These are phyloP conservation scores for Ceriops decandra DNA, from an alignment of 345 rosid species.

Conservation along the genomic window DNA sequence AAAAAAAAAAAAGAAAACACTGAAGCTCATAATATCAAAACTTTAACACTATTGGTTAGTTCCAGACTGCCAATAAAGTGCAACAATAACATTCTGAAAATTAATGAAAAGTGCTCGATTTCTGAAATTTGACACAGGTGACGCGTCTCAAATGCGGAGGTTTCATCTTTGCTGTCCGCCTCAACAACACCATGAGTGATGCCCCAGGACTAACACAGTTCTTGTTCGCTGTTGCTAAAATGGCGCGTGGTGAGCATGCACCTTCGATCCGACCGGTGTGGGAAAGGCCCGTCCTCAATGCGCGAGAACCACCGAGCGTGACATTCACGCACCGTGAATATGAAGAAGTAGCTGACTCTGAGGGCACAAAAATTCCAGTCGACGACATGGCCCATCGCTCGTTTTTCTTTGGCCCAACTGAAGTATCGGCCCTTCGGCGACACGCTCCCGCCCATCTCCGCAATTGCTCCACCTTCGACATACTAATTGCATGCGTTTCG, in stretches of 20 bases:
- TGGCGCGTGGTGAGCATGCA: background rate
- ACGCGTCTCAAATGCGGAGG: slow-evolving; percentile 21
- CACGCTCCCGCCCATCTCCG: background rate
- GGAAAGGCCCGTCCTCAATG: slow-evolving; percentile 6
- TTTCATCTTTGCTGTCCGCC: slow-evolving; percentile 6
- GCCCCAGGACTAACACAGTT: background rate
- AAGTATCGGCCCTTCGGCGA: background rate
- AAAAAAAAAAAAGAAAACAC: too few species aligned
- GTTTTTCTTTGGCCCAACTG: slow-evolving; percentile 17
- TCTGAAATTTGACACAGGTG: background rate
- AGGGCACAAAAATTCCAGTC: background rate
- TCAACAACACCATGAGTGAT: slow-evolving; percentile 9
- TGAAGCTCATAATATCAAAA: too few species aligned
- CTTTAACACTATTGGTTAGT: too few species aligned
- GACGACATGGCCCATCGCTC: slow-evolving; percentile 12
- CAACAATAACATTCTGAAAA: too few species aligned
- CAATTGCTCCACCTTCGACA: slow-evolving; percentile 6
- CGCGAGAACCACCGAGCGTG: slow-evolving; percentile 10
- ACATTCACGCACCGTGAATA: slow-evolving; percentile 11
- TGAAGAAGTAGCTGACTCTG: slow-evolving; percentile 9
- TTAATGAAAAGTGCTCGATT: too few species aligned
- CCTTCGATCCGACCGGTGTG: background rate
- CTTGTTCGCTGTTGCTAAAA: background rate
- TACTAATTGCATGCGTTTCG: slow-evolving; percentile 22
- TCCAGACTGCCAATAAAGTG: too few species aligned